Conservation (phyloP, 768 basidiomycete genomes). For the Tubosaeta sp. region DNA sequence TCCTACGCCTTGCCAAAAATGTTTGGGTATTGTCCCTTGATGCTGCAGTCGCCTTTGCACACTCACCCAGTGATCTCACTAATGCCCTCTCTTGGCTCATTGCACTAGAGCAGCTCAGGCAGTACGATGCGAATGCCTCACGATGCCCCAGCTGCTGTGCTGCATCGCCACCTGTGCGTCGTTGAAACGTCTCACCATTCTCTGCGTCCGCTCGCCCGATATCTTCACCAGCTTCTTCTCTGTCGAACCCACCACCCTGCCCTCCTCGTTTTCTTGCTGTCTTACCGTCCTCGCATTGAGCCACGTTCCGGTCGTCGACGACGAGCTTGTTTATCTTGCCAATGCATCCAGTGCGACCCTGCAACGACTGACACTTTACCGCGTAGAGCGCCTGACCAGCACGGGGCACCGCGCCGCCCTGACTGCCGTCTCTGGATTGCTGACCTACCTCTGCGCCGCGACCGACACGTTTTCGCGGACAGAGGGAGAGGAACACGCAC, state of each 20-base stretch:
- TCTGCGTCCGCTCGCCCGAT: neutral
- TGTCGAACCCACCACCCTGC: no score
- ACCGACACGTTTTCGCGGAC: neutral
- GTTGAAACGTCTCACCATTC: conserved; percentile 4
- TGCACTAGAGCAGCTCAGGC: no score
- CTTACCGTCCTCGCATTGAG: neutral
- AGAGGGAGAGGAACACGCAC: conserved; percentile 5
- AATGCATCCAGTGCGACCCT: conserved; percentile 4
- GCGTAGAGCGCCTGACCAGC: neutral
- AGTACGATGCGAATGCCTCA: neutral
- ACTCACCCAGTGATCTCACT: neutral
- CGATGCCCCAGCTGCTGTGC: neutral
- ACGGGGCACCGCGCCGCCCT: neutral
- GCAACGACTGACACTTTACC: conserved; percentile 1
- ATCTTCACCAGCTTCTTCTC: neutral
- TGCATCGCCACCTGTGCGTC: conserved; percentile 9
- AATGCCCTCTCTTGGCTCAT: neutral
- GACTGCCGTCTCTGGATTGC: neutral
- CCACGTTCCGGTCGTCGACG: neutral
- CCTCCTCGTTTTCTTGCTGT: neutral
- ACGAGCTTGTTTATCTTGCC: conserved; percentile 7
- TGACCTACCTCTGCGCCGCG: neutral
- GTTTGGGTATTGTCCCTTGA: neutral
- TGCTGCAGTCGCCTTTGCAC: neutral
- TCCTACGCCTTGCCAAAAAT: conserved; percentile 1